Evolutionary conservation across 2,329 filamentous ascomycete species (phyloP).

Genomic region (Fusarium anguioides): DNA sequence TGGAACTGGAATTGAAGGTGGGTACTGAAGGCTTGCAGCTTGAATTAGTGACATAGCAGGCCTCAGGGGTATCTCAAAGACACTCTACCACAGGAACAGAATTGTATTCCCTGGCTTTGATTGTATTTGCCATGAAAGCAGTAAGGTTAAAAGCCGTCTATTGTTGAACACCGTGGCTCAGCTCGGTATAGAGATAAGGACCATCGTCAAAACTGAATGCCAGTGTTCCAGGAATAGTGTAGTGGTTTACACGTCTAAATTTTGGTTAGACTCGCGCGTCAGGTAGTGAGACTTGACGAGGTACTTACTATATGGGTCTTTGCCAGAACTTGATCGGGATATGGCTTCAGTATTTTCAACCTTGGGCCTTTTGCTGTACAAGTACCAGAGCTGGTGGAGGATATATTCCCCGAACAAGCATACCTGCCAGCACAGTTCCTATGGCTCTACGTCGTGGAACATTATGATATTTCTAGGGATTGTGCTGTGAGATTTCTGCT

Average conservation of each 20-base stretch:
- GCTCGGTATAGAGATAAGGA: conserved; percentile 60
- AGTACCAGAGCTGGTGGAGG: background rate
- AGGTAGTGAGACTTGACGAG: fast-evolving
- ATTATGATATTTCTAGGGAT: background rate
- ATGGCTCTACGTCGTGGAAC: conserved; percentile 14
- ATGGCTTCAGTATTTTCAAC: conserved; percentile 47
- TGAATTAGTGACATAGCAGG: conserved; percentile 60
- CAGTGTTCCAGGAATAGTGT: conserved; percentile 48
- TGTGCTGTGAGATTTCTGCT: background rate
- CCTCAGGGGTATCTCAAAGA: conserved; percentile 59
- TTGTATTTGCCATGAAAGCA: conserved; percentile 55
- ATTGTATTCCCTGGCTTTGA: conserved; percentile 55
- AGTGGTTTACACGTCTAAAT: conserved; percentile 48
- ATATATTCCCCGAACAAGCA: conserved; percentile 1
- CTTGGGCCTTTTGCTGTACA: conserved; percentile 43
- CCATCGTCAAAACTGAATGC: conserved; percentile 61
- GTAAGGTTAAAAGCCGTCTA: conserved; percentile 57
- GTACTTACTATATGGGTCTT: conserved; percentile 50
- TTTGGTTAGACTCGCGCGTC: background rate
- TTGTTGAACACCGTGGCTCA: conserved; percentile 63
- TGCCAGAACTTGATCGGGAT: conserved; percentile 43
- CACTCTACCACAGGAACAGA: conserved; percentile 68
- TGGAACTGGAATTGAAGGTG: background rate
- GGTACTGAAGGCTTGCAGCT: conserved; percentile 35
- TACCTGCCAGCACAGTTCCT: conserved; percentile 51